These are phyloP conservation scores for Pseudoperonospora humuli DNA, from an alignment of 352 stramenopile genomes.

Conservation along the genomic window DNA sequence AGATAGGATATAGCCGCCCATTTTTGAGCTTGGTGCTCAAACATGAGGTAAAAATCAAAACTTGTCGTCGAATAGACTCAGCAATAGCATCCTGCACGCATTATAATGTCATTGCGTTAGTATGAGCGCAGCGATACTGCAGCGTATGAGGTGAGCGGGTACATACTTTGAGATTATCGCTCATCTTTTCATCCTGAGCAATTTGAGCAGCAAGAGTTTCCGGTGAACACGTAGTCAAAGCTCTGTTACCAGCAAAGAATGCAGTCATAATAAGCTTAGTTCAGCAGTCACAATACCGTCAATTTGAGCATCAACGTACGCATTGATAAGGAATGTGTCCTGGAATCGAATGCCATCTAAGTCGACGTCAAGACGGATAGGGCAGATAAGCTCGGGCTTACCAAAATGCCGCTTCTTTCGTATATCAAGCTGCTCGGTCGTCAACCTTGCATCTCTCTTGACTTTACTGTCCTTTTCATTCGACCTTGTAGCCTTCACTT, in stretches of 20 bases:
- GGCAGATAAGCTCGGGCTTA: slow-evolving; percentile 45
- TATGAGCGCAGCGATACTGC: neutral
- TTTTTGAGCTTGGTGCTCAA: slow-evolving; percentile 13
- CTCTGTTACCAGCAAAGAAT: slow-evolving; percentile 12
- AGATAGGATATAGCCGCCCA: slow-evolving; percentile 51
- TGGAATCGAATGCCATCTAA: slow-evolving; percentile 67
- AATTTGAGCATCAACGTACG: slow-evolving; percentile 26
- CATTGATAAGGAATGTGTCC: slow-evolving; percentile 65
- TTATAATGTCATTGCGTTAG: slow-evolving; percentile 1
- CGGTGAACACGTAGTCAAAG: slow-evolving; percentile 26
- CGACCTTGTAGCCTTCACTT: neutral
- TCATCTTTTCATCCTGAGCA: slow-evolving; percentile 51
- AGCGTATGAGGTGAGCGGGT: neutral
- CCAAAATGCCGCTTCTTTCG: slow-evolving; percentile 9
- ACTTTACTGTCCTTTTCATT: slow-evolving; percentile 2
- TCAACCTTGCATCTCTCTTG: slow-evolving; percentile 5
- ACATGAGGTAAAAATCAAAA: slow-evolving; percentile 45
- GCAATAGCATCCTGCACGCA: slow-evolving; percentile 42
- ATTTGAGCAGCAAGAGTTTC: slow-evolving; percentile 54
- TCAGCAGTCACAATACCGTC: neutral
- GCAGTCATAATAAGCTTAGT: neutral
- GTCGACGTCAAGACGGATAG: slow-evolving; percentile 72
- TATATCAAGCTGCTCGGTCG: slow-evolving; percentile 12
- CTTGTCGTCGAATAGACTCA: slow-evolving; percentile 64
- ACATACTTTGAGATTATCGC: slow-evolving; percentile 32